These are phyloP conservation scores for Selenicereus undatus DNA, from an alignment of 148 eudicot species.

Conservation along the genomic window DNA sequence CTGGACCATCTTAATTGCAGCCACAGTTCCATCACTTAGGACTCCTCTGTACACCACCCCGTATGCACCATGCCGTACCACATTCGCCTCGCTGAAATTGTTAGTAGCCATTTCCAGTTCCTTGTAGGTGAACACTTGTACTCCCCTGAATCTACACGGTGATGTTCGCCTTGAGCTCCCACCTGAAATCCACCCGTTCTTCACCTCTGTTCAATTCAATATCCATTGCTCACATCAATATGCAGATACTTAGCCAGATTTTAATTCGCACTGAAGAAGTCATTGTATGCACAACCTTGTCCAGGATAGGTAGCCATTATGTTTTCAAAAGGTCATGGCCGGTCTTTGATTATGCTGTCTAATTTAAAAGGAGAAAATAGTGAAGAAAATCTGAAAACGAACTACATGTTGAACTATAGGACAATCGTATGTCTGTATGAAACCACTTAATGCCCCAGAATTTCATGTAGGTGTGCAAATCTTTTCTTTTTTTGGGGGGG, in stretches of 20 bases:
- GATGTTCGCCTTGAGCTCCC: constrained; percentile 33
- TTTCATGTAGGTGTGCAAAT: neutral
- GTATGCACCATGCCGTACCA: constrained; percentile 64
- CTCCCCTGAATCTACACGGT: constrained; percentile 43
- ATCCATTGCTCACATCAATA: constrained; percentile 1
- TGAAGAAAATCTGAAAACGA: too few relatives aligned
- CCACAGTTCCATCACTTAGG: constrained; percentile 59
- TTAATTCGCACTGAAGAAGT: neutral
- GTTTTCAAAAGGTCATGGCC: too few relatives aligned
- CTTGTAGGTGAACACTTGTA: constrained; percentile 81
- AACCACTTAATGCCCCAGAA: neutral
- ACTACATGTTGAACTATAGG: neutral
- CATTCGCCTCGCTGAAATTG: constrained; percentile 52
- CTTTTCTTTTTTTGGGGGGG: neutral
- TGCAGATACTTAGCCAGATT: neutral
- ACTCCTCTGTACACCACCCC: constrained; percentile 79
- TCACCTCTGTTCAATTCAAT: constrained; percentile 33
- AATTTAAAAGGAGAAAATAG: too few relatives aligned
- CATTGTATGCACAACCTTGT: neutral
- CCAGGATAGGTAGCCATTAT: neutral
- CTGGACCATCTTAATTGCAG: constrained; percentile 69
- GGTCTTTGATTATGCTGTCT: too few relatives aligned
- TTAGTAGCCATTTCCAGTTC: constrained; percentile 79
- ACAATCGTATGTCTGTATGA: neutral
- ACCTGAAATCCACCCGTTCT: constrained; percentile 50